phyloP scores from a whole-genome alignment of 2,329 filamentous ascomycete species.

The Aspergillus luchuensis region DNA sequence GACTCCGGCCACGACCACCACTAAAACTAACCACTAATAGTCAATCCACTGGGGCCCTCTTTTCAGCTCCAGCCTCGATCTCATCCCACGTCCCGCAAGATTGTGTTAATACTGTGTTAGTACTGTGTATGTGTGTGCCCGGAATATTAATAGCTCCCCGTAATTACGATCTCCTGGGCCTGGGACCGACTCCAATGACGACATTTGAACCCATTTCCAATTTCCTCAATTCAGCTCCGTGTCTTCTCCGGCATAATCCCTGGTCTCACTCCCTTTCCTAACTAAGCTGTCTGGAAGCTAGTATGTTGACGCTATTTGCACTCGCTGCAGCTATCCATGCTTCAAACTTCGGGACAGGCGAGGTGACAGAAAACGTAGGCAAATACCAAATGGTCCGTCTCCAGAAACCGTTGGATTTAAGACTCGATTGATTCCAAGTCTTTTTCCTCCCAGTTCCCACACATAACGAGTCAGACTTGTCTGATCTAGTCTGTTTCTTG shows the following conservation, averaged over 20 bases:
- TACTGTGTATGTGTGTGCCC: background rate
- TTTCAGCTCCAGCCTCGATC: constrained; percentile 24
- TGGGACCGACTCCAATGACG: constrained; percentile 2
- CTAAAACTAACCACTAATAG: background rate
- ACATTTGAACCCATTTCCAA: background rate
- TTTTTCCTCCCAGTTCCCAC: too few species aligned
- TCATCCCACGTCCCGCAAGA: constrained; percentile 4
- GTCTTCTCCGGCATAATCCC: background rate
- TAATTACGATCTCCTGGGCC: constrained; percentile 2
- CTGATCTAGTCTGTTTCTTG: too few species aligned
- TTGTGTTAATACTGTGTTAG: background rate
- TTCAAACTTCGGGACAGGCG: constrained; percentile 1
- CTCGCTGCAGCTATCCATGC: constrained; percentile 8
- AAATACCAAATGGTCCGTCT: background rate
- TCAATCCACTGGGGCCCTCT: constrained; percentile 9
- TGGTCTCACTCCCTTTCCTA: background rate
- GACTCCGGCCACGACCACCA: background rate
- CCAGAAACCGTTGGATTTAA: constrained; percentile 2
- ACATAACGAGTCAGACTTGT: too few species aligned
- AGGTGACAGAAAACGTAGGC: constrained; percentile 10
- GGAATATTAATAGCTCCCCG: constrained; percentile 5
- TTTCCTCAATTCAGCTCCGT: background rate
- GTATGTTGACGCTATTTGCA: background rate
- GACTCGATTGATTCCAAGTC: background rate
- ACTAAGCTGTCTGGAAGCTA: background rate